Conservation (phyloP, 179 eudicot species). For the Beta corolliflora region DNA sequence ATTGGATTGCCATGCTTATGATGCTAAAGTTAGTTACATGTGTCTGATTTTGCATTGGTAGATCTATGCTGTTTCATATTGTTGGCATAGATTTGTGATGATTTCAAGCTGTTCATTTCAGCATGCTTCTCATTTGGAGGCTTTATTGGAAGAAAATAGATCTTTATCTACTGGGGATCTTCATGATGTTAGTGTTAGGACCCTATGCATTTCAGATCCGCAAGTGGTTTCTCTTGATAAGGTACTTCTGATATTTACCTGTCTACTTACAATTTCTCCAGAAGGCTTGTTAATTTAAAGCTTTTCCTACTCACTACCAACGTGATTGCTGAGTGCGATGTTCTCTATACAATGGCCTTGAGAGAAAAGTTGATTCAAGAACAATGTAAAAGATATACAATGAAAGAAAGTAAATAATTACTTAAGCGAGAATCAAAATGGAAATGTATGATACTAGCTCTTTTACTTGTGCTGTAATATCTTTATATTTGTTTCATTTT, state of each 20-base stretch:
- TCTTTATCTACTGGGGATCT: slow-evolving; percentile 60
- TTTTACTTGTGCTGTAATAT: neutral
- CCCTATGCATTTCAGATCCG: slow-evolving; percentile 67
- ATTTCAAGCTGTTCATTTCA: slow-evolving; percentile 34
- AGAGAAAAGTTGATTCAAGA: neutral
- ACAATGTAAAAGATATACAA: neutral
- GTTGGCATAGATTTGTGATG: slow-evolving; percentile 1
- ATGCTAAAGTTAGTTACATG: slow-evolving; percentile 62
- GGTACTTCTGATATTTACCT: slow-evolving; percentile 41
- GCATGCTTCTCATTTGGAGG: slow-evolving; percentile 76
- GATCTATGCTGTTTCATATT: slow-evolving; percentile 7
- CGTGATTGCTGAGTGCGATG: too few species aligned
- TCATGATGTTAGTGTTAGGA: slow-evolving; percentile 83
- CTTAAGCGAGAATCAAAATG: neutral
- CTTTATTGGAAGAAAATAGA: slow-evolving; percentile 65
- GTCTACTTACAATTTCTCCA: neutral
- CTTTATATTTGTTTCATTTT: neutral
- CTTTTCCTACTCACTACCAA: neutral
- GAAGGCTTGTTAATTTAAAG: neutral
- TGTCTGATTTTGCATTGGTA: slow-evolving; percentile 3
- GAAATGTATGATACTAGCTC: neutral
- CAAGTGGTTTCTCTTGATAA: slow-evolving; percentile 63
- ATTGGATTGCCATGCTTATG: slow-evolving; percentile 80
- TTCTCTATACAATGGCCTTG: neutral
- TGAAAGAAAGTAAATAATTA: too few species aligned